phyloP scores from a whole-genome alignment of 805 yeast species.

The Kuraishia ogatae region DNA sequence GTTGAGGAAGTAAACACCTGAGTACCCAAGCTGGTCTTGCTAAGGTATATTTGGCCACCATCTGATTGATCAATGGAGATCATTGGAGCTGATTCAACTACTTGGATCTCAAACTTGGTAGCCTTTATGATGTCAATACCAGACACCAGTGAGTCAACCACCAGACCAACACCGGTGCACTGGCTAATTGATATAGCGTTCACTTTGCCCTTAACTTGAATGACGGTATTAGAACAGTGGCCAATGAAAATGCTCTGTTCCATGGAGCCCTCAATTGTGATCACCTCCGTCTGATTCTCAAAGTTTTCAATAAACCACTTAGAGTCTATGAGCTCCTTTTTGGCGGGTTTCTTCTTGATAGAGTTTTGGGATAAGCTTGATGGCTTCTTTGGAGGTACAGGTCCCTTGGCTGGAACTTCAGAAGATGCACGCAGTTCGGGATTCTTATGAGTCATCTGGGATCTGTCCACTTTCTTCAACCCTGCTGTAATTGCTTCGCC shows the following conservation, averaged over 20 bases:
- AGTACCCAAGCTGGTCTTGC: constrained; percentile 59
- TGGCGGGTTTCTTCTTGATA: constrained; percentile 33
- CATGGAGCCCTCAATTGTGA: constrained; percentile 69
- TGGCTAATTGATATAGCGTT: constrained; percentile 79
- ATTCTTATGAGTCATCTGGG: constrained; percentile 91
- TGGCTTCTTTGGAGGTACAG: constrained; percentile 83
- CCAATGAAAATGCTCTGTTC: constrained; percentile 88
- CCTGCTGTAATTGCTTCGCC: constrained; percentile 82
- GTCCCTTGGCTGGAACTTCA: constrained; percentile 43
- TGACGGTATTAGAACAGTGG: constrained; percentile 60
- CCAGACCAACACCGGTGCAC: constrained; percentile 63
- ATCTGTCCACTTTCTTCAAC: constrained; percentile 84
- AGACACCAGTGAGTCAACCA: constrained; percentile 77
- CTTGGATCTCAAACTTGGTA: constrained; percentile 73
- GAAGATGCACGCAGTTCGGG: constrained; percentile 65
- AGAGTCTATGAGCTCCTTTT: constrained; percentile 71
- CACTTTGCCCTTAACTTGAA: constrained; percentile 85
- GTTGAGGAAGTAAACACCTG: constrained; percentile 81
- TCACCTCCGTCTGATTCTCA: constrained; percentile 52
- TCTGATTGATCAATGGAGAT: constrained; percentile 85
- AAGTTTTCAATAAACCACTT: constrained; percentile 86
- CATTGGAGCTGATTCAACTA: constrained; percentile 74
- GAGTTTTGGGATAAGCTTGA: constrained; percentile 34
- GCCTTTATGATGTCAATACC: constrained; percentile 86
- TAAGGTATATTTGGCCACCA: constrained; percentile 73